Percentiles rank a stretch among this genome's conserved stretches.
phyloP scores from a whole-genome alignment of 1,139 yeast genomes.

The Meyerozyma smithsonii region DNA sequence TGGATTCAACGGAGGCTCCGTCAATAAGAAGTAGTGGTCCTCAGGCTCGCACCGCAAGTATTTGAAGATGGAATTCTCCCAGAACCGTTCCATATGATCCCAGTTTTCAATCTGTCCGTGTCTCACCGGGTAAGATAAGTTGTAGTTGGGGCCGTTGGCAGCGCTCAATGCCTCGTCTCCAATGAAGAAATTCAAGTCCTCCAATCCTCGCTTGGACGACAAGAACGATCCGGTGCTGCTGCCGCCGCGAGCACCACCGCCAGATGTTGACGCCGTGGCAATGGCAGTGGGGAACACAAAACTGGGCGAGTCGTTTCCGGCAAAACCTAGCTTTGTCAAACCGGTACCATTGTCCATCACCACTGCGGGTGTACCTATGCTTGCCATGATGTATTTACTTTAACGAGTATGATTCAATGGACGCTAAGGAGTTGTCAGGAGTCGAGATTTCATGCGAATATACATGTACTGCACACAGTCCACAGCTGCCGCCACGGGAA shows the following conservation, averaged over 20 bases:
- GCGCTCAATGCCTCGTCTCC: constrained; percentile 94
- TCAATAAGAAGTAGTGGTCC: constrained; percentile 89
- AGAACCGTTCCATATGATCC: constrained; percentile 99
- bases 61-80: constrained; percentile 97
- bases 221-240: constrained; percentile 27
- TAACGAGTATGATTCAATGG: background rate
- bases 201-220: constrained; percentile 81
- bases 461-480: background rate
- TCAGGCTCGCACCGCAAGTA: constrained; percentile 97
- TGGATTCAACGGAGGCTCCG: constrained; percentile 98
- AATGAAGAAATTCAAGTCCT: constrained; percentile 89
- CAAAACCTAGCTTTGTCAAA: constrained; percentile 92
- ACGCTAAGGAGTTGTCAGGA: background rate
- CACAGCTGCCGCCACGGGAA: background rate
- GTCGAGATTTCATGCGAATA: background rate
- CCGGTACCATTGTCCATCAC: constrained; percentile 99
- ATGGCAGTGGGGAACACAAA: constrained; percentile 97
- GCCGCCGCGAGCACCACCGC: constrained; percentile 17
- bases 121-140: constrained; percentile 85
- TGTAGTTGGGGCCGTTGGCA: constrained; percentile 85
- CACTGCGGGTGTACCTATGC: constrained; percentile 83
- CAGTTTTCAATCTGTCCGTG: constrained; percentile 98
- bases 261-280: constrained; percentile 60
- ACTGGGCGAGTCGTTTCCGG: constrained; percentile 97
- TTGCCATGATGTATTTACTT: constrained; percentile 36